These are phyloP conservation scores for Skeletonema tropicum DNA, from an alignment of 108 stramenopile species.

Conservation along the genomic window DNA sequence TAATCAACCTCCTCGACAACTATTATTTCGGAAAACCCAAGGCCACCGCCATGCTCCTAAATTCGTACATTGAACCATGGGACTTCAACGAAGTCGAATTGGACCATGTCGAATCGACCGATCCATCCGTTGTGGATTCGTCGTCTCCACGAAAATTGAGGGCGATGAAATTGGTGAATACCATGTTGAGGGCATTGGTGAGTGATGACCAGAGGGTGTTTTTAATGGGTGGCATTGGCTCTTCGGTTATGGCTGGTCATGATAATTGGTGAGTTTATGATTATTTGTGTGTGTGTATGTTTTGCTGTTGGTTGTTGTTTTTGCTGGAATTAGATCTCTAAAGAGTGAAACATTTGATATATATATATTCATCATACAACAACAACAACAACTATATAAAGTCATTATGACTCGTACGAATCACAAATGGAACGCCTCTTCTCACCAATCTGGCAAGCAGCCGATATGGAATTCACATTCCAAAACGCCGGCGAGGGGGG, in stretches of 20 bases:
- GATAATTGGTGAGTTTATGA: conserved; percentile 40
- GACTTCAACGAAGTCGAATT: conserved; percentile 13
- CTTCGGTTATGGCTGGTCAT: conserved; percentile 50
- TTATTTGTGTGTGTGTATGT: no score
- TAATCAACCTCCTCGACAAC: conserved; percentile 40
- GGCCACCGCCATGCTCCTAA: conserved; percentile 34
- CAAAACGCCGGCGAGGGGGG: conserved; percentile 59
- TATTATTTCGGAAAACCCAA: conserved; percentile 40
- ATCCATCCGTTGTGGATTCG: not conserved
- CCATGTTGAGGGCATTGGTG: conserved; percentile 45
- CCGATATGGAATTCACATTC: conserved; percentile 55
- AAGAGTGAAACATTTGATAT: no score
- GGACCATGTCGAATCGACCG: not conserved
- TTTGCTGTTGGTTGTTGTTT: no score
- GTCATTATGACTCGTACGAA: conserved; percentile 45
- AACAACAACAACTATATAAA: not conserved
- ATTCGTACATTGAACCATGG: conserved; percentile 36
- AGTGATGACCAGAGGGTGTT: conserved; percentile 38
- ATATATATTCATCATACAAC: no score
- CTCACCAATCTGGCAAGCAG: conserved; percentile 45
- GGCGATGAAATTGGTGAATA: conserved; percentile 27
- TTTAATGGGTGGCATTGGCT: conserved; percentile 49
- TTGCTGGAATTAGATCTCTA: no score
- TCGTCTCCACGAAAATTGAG: conserved; percentile 2
- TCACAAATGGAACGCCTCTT: conserved; percentile 49